Base-by-base conservation (phyloP, 495 filamentous ascomycete genomes). In the Penicillium verhagenii region DNA sequence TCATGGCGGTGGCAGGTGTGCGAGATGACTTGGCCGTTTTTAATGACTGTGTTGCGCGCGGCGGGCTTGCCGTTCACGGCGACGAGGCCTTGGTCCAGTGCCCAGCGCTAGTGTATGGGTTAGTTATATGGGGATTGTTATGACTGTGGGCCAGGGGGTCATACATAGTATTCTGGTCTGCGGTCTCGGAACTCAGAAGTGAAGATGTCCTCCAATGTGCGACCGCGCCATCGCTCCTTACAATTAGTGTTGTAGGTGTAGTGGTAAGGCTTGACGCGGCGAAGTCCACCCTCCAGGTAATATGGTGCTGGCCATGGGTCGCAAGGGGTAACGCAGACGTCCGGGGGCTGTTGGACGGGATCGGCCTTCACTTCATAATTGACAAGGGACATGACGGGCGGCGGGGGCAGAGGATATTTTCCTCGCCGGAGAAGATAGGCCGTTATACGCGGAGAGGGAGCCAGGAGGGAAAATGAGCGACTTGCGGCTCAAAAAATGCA, bases 1-100 rank as follows among this genome's bases (percentile, higher is more conserved):
- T 98, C 94, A 66, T 98, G 94, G 31, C 94, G 90, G 68, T 98
- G 94, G 50, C 94, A 80, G 6, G 92, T 97, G 68, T 98, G 94
- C 5, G 88, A 91, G 38, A 98, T 86, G 38, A 96, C 76, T 54
- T 96, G 88, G 51, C 89, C 89, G 66, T 93, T 91, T 63, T 84
- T 87, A 50, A 93, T 74, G 40, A 81, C 68, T 6, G 71, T 86
- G 70, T 72, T 78, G 59, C 35, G 84, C 78, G 13, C 76, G 57
- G 44, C 87, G 67, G 33, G 68, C 65, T 89, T 84, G 26, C 88
- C 88, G 64, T 92, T 89, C 35, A 96, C 78, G 10, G 75, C 70
- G 28, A 96, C 86, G 46, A 79, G 79, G 43, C 93, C 94, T 1
- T 74, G 72, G 67, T 88, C 83, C 59, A 98, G 92, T 33, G 92